Evolutionary conservation across 2,329 filamentous ascomycete species (phyloP), one percentile per base, ranked within the genome.

Genomic region (Colletotrichum musae): DNA sequence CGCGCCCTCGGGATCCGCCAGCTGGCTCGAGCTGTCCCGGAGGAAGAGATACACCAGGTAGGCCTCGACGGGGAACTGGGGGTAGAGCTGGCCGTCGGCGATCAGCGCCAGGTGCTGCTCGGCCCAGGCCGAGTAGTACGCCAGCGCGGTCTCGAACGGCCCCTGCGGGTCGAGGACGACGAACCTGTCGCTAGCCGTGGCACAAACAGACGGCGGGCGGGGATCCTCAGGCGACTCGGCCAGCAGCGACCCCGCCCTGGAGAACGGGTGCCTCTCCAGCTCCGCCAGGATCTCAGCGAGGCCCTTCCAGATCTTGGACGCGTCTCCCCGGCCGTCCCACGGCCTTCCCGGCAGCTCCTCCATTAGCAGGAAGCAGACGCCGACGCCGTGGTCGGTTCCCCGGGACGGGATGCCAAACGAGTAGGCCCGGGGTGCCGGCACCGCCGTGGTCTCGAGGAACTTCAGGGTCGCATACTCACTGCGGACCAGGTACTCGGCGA

Each of bases 21-120:
- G 84, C 36, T 47, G 51, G 1, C 36, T 60, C 63, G 70, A 70
- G 54, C 73, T 75, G 24, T 82, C 76, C 43, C 77, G 69, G 10
- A 83, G 78, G 73, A 80, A 83, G 16, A 77, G 75, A 64, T 83
- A 80, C 32, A 82, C 75, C 45, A 84, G 64, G 67, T 79, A 84
- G 1, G 74, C 74, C 12, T 74, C 57, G 16, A 73, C 28, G 4
- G 73, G 68, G 59, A 71, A 75, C 76, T 78, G 71, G 6, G 75
- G 61, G 66, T 76, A 77, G 26, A 79, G 72, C 64, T 79, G 76
- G n/a, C 76, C 74, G 64, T 78, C 77, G 9, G 70, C 72, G 71
- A 79, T 77, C 12, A 78, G 69, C 26, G 53, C 24, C 15, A 79
- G 69, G 53, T 77, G 58, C 41, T 74, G 71, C 39, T 75, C 73